Evolutionary conservation across 2,329 filamentous ascomycete genomes (phyloP).

Genomic region (Neurospora sp.): DNA sequence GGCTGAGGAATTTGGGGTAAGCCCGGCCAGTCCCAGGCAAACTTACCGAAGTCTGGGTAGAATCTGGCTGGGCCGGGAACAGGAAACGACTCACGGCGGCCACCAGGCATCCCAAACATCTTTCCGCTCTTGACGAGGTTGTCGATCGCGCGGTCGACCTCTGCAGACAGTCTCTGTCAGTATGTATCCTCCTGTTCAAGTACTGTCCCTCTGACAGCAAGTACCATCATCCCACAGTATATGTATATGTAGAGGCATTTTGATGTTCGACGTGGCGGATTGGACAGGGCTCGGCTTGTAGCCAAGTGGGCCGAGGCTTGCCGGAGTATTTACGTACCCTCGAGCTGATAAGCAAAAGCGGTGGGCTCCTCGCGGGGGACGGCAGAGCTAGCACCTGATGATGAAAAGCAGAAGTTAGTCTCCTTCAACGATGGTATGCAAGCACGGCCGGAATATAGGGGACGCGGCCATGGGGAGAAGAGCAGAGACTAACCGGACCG

Average conservation of each 20-base stretch:
- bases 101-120: constrained; percentile 55
- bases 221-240: not conserved
- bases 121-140: constrained; percentile 97
- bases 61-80: constrained; percentile 46
- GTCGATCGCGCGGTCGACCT: constrained; percentile 92
- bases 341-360: constrained; percentile 26
- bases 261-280: not conserved
- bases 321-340: constrained; percentile 23
- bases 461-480: not conserved
- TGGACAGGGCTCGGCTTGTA: not conserved
- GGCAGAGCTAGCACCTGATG: constrained; percentile 25
- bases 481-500: constrained; percentile 17
- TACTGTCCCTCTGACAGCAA: not conserved
- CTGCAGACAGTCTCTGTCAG: constrained; percentile 37
- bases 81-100: constrained; percentile 74
- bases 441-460: not conserved
- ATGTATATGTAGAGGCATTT: not conserved
- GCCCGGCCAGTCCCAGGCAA: constrained; percentile 21
- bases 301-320: not conserved
- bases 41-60: constrained; percentile 52
- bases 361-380: constrained; percentile 25
- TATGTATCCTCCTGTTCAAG: not conserved
- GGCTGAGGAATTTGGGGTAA: constrained; percentile 12
- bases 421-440: constrained; percentile 5
- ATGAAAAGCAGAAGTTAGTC: not conserved